Base-by-base conservation (phyloP, 139 green algal genomes). In the Mesostigma viride region DNA sequence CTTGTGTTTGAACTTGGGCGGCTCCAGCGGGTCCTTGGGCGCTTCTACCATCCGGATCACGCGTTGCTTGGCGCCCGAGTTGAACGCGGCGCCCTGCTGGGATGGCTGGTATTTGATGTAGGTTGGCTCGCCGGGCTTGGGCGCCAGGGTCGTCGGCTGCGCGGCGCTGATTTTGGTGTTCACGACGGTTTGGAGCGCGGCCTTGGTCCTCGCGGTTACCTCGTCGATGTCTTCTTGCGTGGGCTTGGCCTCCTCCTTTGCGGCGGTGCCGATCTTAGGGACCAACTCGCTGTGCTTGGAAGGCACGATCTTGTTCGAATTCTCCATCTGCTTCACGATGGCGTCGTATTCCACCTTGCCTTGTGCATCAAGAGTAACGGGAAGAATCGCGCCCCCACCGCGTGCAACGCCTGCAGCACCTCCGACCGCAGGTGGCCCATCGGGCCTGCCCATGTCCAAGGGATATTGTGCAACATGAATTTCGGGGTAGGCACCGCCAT, bases 1-100 rank as follows among this genome's bases (percentile, higher is more conserved):
- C 71, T 88, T 92, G 70, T 94, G 85, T 53, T 88, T 68, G 78
- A 97, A 98, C 68, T 96, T 97, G 35, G 93, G 91, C 3, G 93
- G 93, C 70, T 98, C 89, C 62, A 99, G 78, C 0, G 93, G 93
- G 75, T 99, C 93, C 14, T 90, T 68, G 0, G 90, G 87, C 84
- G 95, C 87, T 72, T 99, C 90, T 71, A 95, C 85, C 86, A 99
- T 91, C 72, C 95, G 94, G 71, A 98, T 94, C 72, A 97, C 92
- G 68, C 91, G 83, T 71, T 95, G 85, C 4, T 71, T 78, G 0
- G 88, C 85, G 3, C 88, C 90, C 0, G 73, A 69, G 32, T 77
- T 77, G 46, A 76, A 74, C 70, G 84, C 74, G 2, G 79, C 65
- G 0, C 81, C 81, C 62, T 87, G 80, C 70, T 91, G 78, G 1